These are phyloP conservation scores for Colletotrichum gigasporum DNA, from an alignment of 2,329 filamentous ascomycete genomes.

Conservation along the genomic window DNA sequence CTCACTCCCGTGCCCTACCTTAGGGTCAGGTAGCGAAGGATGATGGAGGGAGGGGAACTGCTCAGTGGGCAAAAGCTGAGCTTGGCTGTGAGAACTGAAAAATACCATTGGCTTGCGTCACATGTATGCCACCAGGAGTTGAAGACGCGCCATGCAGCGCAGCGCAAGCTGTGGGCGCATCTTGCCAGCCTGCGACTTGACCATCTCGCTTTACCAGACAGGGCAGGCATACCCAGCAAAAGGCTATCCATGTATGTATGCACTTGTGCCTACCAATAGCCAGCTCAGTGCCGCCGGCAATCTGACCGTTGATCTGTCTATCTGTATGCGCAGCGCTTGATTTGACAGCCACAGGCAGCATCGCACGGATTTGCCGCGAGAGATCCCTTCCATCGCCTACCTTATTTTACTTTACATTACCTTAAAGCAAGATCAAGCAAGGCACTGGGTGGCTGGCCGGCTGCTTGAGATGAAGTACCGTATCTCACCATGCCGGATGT, in stretches of 20 bases:
- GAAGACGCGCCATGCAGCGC: background rate
- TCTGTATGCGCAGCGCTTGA: background rate
- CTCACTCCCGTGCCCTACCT: constrained; percentile 9
- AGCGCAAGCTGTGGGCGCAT: background rate
- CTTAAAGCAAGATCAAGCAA: background rate
- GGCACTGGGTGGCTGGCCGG: background rate
- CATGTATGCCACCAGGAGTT: background rate
- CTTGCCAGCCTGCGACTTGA: background rate
- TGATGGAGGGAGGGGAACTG: constrained; percentile 1
- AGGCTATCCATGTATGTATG: background rate
- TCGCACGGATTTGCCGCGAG: background rate
- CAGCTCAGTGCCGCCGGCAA: background rate
- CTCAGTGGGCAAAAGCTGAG: background rate
- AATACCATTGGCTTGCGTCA: constrained; percentile 10
- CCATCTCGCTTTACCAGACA: background rate
- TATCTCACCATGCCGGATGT: background rate
- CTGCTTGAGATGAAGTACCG: background rate
- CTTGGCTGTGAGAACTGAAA: background rate
- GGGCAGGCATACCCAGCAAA: background rate
- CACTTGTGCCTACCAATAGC: too few species aligned
- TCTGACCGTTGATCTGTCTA: background rate
- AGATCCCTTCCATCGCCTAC: background rate
- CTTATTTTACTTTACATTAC: background rate
- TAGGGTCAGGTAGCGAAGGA: background rate
- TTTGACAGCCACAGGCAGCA: background rate